Evolutionary conservation across 305 asterid species (phyloP), one percentile per base, ranked within the genome.

Genomic region (Rubia occidens): DNA sequence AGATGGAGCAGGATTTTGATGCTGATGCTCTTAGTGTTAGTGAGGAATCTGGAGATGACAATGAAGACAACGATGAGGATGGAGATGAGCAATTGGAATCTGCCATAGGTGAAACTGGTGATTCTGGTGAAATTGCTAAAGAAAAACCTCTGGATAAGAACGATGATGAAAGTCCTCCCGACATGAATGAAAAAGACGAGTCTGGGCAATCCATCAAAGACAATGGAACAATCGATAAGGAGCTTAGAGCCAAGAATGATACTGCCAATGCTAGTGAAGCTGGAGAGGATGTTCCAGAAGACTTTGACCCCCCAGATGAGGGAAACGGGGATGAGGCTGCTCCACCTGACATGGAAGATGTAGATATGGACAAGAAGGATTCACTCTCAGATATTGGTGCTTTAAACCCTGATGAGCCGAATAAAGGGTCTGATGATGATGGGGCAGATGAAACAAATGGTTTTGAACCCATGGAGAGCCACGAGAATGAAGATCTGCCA

Each of bases 1-100:
- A 95, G 87, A 89, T 95, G 97, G 99, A 88, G 67, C 84, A 95
- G 76, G 99, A 95, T 75, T 88, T 95, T 63, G 75, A 70, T 59
- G 97, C 82, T 71, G 88, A 84, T 69, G 77, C 86, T n/a, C 80
- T 73, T 72, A 89, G 95, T 75, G 86, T 89, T 60, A 89, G 96
- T 74, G 96, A 88, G 77, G 96, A 89, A 70, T 81, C 95, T 24
- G 95, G 74, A 64, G 85, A 80, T 60, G 80, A 81, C 62, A 84
- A 80, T 53, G 80, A 81, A 64, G 85, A 80, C 58, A 76, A 74
- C 24, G 87, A 81, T 18, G 83, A 77, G 64, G 76, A 62, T 64
- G 84, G 80, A 75, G 92, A 87, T 68, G 91, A 81, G 79, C 87
- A 86, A 72, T 71, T 85, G 75, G 97, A 95, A 17, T 84, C 92